A percentile compares a stretch with the other conserved stretches of the same genome.
phyloP scores from a whole-genome alignment of 139 green algal genomes.

The Chlamydomonas urium region DNA sequence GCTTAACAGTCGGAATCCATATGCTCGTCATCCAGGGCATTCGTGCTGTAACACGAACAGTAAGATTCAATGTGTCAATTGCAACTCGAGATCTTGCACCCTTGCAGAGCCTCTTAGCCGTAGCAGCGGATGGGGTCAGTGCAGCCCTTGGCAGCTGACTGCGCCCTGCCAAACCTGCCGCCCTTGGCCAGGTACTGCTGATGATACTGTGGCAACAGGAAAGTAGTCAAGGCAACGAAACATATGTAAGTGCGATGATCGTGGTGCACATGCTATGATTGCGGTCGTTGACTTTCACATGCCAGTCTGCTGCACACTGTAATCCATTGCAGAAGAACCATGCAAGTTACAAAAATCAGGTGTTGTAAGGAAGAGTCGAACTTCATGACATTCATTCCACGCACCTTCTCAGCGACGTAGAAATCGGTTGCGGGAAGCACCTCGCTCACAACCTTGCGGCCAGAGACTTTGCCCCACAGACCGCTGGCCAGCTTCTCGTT shows the following conservation, averaged over 20 bases:
- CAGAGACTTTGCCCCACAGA: not conserved
- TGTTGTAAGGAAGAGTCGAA: not conserved
- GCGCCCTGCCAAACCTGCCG: not conserved
- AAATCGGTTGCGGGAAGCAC: constrained; percentile 3
- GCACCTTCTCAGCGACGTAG: constrained; percentile 14
- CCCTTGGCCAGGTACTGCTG: too few relatives aligned
- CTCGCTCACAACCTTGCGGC: constrained; percentile 1
- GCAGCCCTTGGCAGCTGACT: constrained; percentile 6
- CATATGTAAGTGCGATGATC: too few relatives aligned
- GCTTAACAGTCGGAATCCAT: too few relatives aligned
- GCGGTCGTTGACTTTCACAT: too few relatives aligned
- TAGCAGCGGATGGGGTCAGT: not conserved
- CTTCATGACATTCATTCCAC: not conserved
- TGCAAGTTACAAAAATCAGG: not conserved
- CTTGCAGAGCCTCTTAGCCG: not conserved
- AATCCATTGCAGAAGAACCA: not conserved
- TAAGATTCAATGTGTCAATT: too few relatives aligned
- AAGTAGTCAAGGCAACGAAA: too few relatives aligned
- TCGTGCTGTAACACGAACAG: too few relatives aligned
- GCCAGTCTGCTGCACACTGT: too few relatives aligned
- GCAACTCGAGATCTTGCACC: too few relatives aligned
- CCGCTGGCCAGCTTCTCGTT: constrained; percentile 8
- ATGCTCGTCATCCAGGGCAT: too few relatives aligned
- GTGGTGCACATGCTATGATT: too few relatives aligned
- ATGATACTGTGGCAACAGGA: too few relatives aligned